phyloP scores from a whole-genome alignment of 2,329 filamentous ascomycete genomes.

The Xylogone sp. region DNA sequence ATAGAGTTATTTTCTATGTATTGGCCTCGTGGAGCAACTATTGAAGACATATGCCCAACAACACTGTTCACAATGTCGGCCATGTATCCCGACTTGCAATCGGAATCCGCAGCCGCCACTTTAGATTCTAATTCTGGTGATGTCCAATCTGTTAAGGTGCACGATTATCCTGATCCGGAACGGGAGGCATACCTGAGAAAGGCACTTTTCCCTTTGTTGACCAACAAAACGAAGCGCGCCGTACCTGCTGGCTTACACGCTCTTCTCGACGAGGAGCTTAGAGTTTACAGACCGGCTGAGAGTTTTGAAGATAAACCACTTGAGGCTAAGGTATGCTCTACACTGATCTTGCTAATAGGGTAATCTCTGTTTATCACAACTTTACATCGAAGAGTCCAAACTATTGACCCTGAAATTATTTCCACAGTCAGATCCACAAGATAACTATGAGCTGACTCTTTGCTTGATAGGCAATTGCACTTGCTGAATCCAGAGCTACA shows the following conservation, averaged over 20 bases:
- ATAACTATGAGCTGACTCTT: background rate
- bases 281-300: background rate
- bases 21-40: background rate
- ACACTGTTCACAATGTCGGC: background rate
- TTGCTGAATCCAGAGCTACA: background rate
- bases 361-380: too few species aligned
- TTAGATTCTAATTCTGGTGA: background rate
- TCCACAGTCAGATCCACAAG: too few species aligned
- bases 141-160: background rate
- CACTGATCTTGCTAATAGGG: too few species aligned
- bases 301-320: background rate
- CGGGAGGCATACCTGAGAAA: background rate
- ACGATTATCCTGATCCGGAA: background rate
- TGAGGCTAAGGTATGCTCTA: background rate
- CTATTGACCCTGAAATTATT: too few species aligned
- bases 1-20: background rate
- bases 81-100: background rate
- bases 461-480: background rate
- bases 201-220: background rate
- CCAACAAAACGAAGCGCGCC: background rate
- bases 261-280: background rate
- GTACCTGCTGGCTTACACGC: background rate
- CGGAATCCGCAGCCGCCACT: background rate
- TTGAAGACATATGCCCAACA: background rate
- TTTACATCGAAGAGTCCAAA: too few species aligned